Conservation (phyloP, 179 eudicot species). For the Camellia oleifera region DNA sequence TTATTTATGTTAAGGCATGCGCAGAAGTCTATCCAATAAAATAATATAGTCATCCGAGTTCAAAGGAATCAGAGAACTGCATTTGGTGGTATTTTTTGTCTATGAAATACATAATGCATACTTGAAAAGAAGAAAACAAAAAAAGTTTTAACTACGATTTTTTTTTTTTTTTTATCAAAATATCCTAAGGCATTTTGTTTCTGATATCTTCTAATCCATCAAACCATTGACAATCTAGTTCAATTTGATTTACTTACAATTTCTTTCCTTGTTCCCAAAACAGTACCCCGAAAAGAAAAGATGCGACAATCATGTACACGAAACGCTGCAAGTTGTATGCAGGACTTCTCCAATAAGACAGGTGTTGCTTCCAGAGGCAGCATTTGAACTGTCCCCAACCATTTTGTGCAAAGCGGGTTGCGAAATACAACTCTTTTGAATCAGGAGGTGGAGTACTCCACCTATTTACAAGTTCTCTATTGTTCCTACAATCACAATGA, state of each 20-base stretch:
- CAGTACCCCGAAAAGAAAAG: conserved; percentile 52
- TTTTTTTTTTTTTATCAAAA: not conserved
- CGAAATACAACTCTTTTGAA: conserved; percentile 54
- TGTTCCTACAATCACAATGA: conserved; percentile 36
- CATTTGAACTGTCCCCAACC: conserved; percentile 72
- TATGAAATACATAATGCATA: not conserved
- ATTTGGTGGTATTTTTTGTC: not conserved
- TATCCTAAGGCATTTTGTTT: not conserved
- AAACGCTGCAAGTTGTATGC: conserved; percentile 66
- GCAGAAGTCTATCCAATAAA: not conserved
- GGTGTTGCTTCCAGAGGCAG: conserved; percentile 81
- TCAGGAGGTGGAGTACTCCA: conserved; percentile 50
- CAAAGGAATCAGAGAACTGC: not conserved
- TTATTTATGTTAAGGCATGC: conserved; percentile 8
- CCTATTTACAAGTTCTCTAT: conserved; percentile 45
- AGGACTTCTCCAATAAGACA: conserved; percentile 88
- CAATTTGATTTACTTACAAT: conserved; percentile 44
- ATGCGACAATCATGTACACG: conserved; percentile 36
- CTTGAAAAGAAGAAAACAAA: not conserved
- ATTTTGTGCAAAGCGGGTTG: conserved; percentile 50
- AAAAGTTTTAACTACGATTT: too few species aligned
- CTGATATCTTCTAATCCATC: too few species aligned
- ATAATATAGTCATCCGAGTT: not conserved
- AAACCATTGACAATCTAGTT: not conserved
- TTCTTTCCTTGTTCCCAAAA: conserved; percentile 72